Evolutionary conservation across 2,329 filamentous ascomycete genomes (phyloP).

Genomic region (Daldinia eschscholtzii): DNA sequence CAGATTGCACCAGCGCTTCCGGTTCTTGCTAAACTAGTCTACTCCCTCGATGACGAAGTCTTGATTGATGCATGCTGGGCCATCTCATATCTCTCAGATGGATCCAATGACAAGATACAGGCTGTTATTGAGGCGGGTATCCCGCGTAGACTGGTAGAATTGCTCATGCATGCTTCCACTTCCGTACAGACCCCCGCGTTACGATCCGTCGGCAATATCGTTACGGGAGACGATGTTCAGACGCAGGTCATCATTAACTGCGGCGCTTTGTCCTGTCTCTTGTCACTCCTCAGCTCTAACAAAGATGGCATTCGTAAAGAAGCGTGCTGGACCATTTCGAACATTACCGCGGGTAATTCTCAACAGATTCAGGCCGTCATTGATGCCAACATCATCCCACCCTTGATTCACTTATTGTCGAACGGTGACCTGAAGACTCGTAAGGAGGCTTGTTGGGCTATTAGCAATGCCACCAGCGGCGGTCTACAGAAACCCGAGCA

Average conservation of each 20-base stretch:
- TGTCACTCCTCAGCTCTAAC: conserved; percentile 93
- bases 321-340: conserved; percentile 99
- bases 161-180: conserved; percentile 97
- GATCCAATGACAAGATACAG: conserved; percentile 99
- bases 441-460: conserved; percentile 99
- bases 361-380: conserved; percentile 97
- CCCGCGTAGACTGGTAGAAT: conserved; percentile 93
- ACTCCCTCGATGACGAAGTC: conserved; percentile 98
- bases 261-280: conserved; percentile 89
- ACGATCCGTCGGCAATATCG: conserved; percentile 97
- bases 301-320: conserved; percentile 99
- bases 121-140: conserved; percentile 99
- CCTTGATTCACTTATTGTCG: conserved; percentile 93
- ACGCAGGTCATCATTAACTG: conserved; percentile 99
- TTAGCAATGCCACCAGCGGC: conserved; percentile 97
- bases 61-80: conserved; percentile 99
- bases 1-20: conserved; percentile 95
- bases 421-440: conserved; percentile 99
- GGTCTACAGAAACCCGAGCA: conserved; percentile 99
- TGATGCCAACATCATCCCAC: conserved; percentile 96
- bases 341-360: conserved; percentile 98
- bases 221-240: conserved; percentile 97
- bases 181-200: conserved; percentile 98
- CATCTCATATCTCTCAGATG: conserved; percentile 97
- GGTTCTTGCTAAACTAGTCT: conserved; percentile 95